These are phyloP conservation scores for Euclidium syriacum DNA, from an alignment of 345 rosid species.

Conservation along the genomic window DNA sequence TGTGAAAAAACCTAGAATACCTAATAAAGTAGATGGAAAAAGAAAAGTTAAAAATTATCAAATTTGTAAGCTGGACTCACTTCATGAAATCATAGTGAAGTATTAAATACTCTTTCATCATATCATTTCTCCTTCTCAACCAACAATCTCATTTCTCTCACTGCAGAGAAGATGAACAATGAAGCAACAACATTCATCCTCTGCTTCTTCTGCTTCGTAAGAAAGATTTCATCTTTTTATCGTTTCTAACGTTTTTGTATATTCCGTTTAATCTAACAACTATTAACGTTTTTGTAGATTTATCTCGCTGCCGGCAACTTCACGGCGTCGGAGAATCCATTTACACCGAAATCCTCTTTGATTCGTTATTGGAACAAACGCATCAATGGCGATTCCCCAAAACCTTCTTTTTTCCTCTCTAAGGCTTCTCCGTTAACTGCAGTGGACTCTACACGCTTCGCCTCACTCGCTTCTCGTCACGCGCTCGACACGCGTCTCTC, in stretches of 20 bases:
- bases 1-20: conserved; percentile 1
- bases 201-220: conserved; percentile 18
- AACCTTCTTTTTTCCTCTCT: conserved; percentile 64
- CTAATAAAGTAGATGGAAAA: conserved; percentile 13
- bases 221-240: neutral
- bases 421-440: conserved; percentile 68
- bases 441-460: conserved; percentile 53
- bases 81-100: conserved; percentile 21
- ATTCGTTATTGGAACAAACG: conserved; percentile 83
- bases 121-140: conserved; percentile 24
- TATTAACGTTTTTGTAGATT: neutral
- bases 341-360: conserved; percentile 63
- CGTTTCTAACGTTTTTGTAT: neutral
- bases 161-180: conserved; percentile 18
- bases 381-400: conserved; percentile 36
- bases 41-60: too few species aligned
- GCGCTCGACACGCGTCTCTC: conserved; percentile 44
- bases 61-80: too few species aligned
- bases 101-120: conserved; percentile 24
- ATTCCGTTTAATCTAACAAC: neutral
- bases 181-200: conserved; percentile 13
- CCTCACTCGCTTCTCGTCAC: conserved; percentile 61
- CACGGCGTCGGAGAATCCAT: conserved; percentile 39
- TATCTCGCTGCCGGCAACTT: neutral
- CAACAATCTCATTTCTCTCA: conserved; percentile 2